Percentiles rank a stretch among this genome's conserved stretches.
Conservation (phyloP, 768 basidiomycete genomes). For the Kwoniella sp. region DNA sequence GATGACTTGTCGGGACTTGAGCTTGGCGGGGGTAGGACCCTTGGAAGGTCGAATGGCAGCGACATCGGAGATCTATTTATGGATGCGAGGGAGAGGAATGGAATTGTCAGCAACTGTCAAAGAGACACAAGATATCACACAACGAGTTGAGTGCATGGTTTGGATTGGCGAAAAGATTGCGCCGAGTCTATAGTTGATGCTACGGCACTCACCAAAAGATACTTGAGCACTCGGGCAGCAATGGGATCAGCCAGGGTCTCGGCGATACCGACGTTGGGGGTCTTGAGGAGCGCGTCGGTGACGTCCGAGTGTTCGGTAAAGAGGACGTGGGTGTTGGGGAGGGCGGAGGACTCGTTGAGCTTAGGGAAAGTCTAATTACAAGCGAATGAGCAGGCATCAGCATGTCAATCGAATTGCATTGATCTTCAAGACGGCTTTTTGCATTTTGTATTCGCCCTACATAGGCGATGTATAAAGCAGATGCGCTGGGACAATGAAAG, state of each 20-base stretch:
- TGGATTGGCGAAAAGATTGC: too few relatives aligned
- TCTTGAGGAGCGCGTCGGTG: conserved; percentile 74
- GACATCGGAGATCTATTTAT: conserved; percentile 78
- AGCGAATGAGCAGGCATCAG: not conserved
- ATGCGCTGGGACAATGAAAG: too few relatives aligned
- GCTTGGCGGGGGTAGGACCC: conserved; percentile 60
- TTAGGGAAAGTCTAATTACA: conserved; percentile 84
- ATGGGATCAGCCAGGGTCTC: conserved; percentile 67
- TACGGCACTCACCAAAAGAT: conserved; percentile 69
- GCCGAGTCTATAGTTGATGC: too few relatives aligned
- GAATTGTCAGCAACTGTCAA: not conserved
- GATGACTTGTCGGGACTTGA: conserved; percentile 73
- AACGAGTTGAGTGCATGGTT: too few relatives aligned
- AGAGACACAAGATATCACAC: too few relatives aligned
- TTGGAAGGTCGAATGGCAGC: conserved; percentile 68
- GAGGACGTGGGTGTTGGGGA: conserved; percentile 68
- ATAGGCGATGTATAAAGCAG: too few relatives aligned
- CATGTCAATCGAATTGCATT: not conserved
- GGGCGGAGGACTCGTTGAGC: conserved; percentile 61
- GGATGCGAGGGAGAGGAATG: not conserved
- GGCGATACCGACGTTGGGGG: conserved; percentile 61
- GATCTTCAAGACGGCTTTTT: too few relatives aligned
- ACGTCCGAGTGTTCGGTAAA: conserved; percentile 90
- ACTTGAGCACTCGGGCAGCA: conserved; percentile 76
- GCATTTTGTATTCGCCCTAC: too few relatives aligned